A percentile compares a stretch with the other conserved stretches of the same genome.
phyloP scores from a whole-genome alignment of 1,139 yeast genomes.

The Hyphopichia khmerensis region DNA sequence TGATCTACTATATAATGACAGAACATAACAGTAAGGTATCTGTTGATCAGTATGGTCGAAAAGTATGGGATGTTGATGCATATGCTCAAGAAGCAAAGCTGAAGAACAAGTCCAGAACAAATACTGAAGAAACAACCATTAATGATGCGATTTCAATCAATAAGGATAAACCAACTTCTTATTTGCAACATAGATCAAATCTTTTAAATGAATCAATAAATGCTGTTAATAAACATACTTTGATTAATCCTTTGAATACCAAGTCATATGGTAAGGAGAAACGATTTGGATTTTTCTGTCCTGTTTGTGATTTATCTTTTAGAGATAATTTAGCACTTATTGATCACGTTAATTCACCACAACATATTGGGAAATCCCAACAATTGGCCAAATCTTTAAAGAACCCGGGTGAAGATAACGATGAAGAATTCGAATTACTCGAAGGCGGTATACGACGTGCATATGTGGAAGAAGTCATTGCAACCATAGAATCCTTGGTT shows the following conservation, averaged over 20 bases:
- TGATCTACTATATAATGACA: too few relatives aligned
- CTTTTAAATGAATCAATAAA: conserved; percentile 30
- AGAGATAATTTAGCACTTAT: conserved; percentile 78
- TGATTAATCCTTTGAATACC: conserved; percentile 26
- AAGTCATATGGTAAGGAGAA: conserved; percentile 42
- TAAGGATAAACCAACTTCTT: conserved; percentile 20
- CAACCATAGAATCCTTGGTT: conserved; percentile 33
- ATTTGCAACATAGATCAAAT: conserved; percentile 30
- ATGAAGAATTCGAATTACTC: conserved; percentile 18
- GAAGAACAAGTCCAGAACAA: background rate
- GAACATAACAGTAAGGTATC: conserved; percentile 12
- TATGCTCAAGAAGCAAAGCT: conserved; percentile 48
- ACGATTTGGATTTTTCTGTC: conserved; percentile 81
- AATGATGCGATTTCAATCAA: conserved; percentile 2
- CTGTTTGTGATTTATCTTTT: conserved; percentile 73
- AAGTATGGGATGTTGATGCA: conserved; percentile 69
- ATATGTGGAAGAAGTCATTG: conserved; percentile 26
- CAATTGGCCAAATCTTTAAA: conserved; percentile 5
- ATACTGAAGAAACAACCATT: background rate
- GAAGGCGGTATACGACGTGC: conserved; percentile 37
- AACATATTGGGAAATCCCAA: conserved; percentile 41
- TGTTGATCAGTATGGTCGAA: conserved; percentile 57
- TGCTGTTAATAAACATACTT: conserved; percentile 35
- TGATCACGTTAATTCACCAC: conserved; percentile 79
- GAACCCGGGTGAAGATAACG: conserved; percentile 19